phyloP scores from a whole-genome alignment of 2,329 filamentous ascomycete genomes.

The Colletotrichum plurivorum region DNA sequence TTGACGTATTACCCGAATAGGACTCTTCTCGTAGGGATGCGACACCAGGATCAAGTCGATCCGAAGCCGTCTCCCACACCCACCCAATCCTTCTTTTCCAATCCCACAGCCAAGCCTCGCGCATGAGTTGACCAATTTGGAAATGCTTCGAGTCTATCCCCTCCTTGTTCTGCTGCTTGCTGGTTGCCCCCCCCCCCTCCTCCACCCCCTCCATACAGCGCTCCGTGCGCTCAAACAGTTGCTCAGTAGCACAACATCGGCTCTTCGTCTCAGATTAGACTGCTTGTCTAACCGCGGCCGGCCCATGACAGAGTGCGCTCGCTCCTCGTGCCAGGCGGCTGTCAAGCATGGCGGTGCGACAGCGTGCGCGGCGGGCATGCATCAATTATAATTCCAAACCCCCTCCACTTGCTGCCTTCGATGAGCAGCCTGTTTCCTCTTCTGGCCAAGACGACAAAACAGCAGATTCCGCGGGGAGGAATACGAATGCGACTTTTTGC shows the following conservation, averaged over 20 bases:
- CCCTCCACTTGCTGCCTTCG: conserved; percentile 7
- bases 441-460: conserved; percentile 8
- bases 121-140: conserved; percentile 38
- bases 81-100: background rate
- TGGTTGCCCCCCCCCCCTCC: too few relatives aligned
- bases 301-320: conserved; percentile 37
- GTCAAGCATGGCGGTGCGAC: conserved; percentile 23
- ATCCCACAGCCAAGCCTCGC: background rate
- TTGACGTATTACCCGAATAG: conserved; percentile 16
- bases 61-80: conserved; percentile 17
- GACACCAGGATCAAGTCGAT: conserved; percentile 35
- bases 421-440: background rate
- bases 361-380: conserved; percentile 1
- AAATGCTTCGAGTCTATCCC: conserved; percentile 30
- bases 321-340: conserved; percentile 28
- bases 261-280: conserved; percentile 39
- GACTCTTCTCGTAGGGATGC: conserved; percentile 12
- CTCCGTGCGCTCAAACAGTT: conserved; percentile 41
- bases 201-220: conserved; percentile 21
- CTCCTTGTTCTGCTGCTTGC: background rate
- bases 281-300: conserved; percentile 37
- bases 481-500: conserved; percentile 26
- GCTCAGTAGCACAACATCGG: conserved; percentile 38
- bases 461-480: conserved; percentile 34
- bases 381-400: conserved; percentile 35